Base-by-base conservation (phyloP, 1,139 yeast species). In the Wickerhamiella infanticola region DNA sequence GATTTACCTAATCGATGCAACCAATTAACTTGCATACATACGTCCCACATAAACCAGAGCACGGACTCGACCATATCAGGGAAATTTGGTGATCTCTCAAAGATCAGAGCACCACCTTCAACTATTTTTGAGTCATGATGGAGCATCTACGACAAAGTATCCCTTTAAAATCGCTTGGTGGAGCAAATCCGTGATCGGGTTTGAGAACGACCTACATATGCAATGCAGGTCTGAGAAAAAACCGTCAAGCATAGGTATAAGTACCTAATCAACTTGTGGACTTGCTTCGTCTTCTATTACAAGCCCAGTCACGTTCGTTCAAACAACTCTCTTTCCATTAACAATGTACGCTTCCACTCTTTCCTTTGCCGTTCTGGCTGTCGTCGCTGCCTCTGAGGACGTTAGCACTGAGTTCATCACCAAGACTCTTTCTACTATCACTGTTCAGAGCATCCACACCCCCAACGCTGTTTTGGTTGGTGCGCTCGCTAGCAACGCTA, bases 291-390 rank as follows among this genome's bases (percentile, higher is more conserved):
- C 37, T 18, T 18, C 11, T 24, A 9, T 24, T 38, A 40, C n/a
- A 27, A 24, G 35, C 42, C 6, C 38, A 13, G 13, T 43, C 44
- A 35, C 41, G 2, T 35, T 8, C 25, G 7, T 35, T 13, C 35
- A 5, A 39, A 35, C 35, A 9, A 13, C 39, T 2, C 25, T 31
- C 37, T 27, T 33, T 37, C 11, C 25, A 7, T 41, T 13, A 31
- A 33, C 38, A 41, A 48, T 48, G 50, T 39, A 46, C 43, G 33
- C 40, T 43, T 29, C 47, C 40, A 33, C 45, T 43, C 43, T 41
- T 40, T 33, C 40, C 35, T 11, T 40, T 33, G 43, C 45, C 26
- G 46, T 46, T 35, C 35, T 37, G 36, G 48, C 40, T 24, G 46
- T 46, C 36, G 29, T 35, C 39, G 48, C 40, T 24, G 41, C 45